These are phyloP conservation scores for Terfezia claveryi DNA, from an alignment of 495 filamentous ascomycete genomes.

Conservation along the genomic window DNA sequence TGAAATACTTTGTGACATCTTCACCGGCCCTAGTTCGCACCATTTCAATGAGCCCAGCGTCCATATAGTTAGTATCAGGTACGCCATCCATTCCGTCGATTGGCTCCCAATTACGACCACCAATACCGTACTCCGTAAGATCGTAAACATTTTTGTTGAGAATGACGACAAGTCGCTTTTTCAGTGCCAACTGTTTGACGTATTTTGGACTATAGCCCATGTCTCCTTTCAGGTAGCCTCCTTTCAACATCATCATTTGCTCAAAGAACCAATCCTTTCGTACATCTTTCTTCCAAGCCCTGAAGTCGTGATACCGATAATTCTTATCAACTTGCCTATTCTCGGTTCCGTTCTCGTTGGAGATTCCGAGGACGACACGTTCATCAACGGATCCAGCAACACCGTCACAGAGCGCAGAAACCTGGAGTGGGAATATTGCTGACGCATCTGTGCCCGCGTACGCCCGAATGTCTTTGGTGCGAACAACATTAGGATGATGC, in stretches of 20 bases:
- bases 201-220: slow-evolving; percentile 68
- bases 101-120: slow-evolving; percentile 40
- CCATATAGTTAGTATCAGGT: slow-evolving; percentile 58
- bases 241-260: slow-evolving; percentile 51
- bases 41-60: slow-evolving; percentile 44
- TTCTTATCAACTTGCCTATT: slow-evolving; percentile 50
- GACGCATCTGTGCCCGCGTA: slow-evolving; percentile 80
- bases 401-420: slow-evolving; percentile 75
- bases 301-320: slow-evolving; percentile 77
- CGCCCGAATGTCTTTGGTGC: slow-evolving; percentile 38
- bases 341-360: slow-evolving; percentile 45
- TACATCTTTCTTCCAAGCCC: slow-evolving; percentile 55
- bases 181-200: slow-evolving; percentile 42
- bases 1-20: slow-evolving; percentile 71
- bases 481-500: slow-evolving; percentile 66
- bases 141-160: slow-evolving; percentile 74
- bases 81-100: slow-evolving; percentile 20
- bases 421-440: slow-evolving; percentile 77
- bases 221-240: slow-evolving; percentile 67
- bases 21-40: slow-evolving; percentile 54
- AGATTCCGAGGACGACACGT: slow-evolving; percentile 61
- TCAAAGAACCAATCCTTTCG: slow-evolving; percentile 82
- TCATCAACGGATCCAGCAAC: slow-evolving; percentile 40
- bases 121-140: slow-evolving; percentile 60
- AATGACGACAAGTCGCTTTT: slow-evolving; percentile 49